Percentiles rank a stretch among this genome's conserved stretches.
Conservation (phyloP, 805 yeast species). For the Monosporozyma aquatica region DNA sequence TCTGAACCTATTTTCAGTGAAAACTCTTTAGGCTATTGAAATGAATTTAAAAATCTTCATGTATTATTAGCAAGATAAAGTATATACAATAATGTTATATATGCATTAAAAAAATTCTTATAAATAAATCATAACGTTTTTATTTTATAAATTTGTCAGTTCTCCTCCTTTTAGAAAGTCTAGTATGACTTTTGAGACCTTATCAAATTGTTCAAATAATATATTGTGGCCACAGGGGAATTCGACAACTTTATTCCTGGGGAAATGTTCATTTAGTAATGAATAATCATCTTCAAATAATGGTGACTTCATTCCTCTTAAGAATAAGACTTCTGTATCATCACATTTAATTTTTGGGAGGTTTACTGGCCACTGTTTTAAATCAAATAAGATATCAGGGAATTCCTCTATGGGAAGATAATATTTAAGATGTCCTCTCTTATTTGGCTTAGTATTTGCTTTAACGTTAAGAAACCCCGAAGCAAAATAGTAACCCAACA, state of each 20-base stretch:
- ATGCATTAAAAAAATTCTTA: no score
- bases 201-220: conserved; percentile 21
- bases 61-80: background rate
- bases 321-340: conserved; percentile 33
- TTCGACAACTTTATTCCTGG: conserved; percentile 17
- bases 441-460: conserved; percentile 12
- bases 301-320: conserved; percentile 36
- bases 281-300: conserved; percentile 32
- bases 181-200: conserved; percentile 11
- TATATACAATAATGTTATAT: background rate
- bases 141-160: background rate
- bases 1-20: conserved; percentile 40
- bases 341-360: conserved; percentile 5
- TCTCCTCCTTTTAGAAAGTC: conserved; percentile 13
- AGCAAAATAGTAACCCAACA: conserved; percentile 25
- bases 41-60: background rate
- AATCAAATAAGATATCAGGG: conserved; percentile 19
- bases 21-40: conserved; percentile 1
- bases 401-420: conserved; percentile 19
- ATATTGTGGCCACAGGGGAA: conserved; percentile 28
- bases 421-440: conserved; percentile 10
- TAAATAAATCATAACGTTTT: no score
- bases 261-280: conserved; percentile 18
- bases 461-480: conserved; percentile 21
- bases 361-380: conserved; percentile 18